Base-by-base conservation (phyloP, 129 eudicot species). In the Scalesia atractyloides region DNA sequence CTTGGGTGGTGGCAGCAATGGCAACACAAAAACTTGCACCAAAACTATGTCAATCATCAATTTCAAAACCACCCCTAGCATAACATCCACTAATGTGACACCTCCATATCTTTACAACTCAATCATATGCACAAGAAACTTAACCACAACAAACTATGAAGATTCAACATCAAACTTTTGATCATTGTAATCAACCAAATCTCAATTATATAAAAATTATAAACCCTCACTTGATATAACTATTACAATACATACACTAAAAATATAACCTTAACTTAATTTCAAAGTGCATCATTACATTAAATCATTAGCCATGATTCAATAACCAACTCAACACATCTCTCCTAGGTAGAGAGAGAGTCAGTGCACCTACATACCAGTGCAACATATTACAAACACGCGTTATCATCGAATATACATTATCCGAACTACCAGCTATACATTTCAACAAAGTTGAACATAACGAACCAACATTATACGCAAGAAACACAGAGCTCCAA, bases 361-460 rank as follows among this genome's bases (percentile, higher is more conserved):
- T n/a, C n/a, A n/a, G 64, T 16, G 58, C 72, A 75, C 37, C 54
- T 75, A 30, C 19, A 63, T 62, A 73, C 9, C 59, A 75, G 67
- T 57, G 52, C 62, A 47, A 37, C 70, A 68, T 46, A 76, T 63
- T 70, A 78, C 82, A 70, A 70, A 53, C 71, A 62, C 52, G 43
- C 26, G 82, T 63, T 52, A 70, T 70, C 37, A 70, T 70, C 37
- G 57, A 69, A 77, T 49, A 67, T 73, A 67, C 60, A 59, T 4
- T 61, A 48, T 14, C 74, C 22, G 22, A 4, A 54, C 68, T 79
- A 72, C 46, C 46, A 41, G 8, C 46, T 30, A 56, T 76, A 67
- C 73, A 14, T 33, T 19, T 22, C 63, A 60, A 50, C 71, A 80
- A 80, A 70, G 79, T 67, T 80, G 83, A 80, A 80, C 83, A 61